Base-by-base conservation (phyloP, 164 flowering plant species). In the Vitis amurensis region DNA sequence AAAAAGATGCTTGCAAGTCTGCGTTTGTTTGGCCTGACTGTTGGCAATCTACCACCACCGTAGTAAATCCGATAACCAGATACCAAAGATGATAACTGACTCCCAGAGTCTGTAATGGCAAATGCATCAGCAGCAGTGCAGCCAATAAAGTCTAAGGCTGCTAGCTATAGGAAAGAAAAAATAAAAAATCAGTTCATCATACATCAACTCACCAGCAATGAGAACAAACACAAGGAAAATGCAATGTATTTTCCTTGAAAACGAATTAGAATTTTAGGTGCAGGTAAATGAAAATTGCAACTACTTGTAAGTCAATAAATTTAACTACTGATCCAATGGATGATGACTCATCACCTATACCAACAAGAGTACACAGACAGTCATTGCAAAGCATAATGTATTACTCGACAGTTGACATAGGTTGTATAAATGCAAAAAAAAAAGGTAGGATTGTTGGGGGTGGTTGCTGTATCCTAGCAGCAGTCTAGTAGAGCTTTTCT, bases 31-130 rank as follows among this genome's bases (percentile, higher is more conserved):
- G 99, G 99, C 31, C 98, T 78, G 61, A 96, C 87, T 13, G 98
- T 90, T 4, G 94, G 87, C 92, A 92, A 82, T 72, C 51, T 82
- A 11, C 97, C 98, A 49, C 83, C 91, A 14, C 98, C 99, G 68
- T 78, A 89, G 69, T 92, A 93, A 63, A 89, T 85, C 48, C 98
- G 85, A 63, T 81, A 93, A 70, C 99, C 99, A 49, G 99, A 86
- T 2, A 96, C 93, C 69, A 96, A 59, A 52, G 99, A 91, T 57
- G 98, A 93, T 60, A 96, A 79, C 69, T 93, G 99, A 74, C 99
- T 93, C 48, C 99, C 99, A 4, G 99, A 88, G 69, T 96, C 99
- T 12, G 98, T 96, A 93, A 96, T 93, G 68, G 97, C 94, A 81
- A 96, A 96, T 51, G 85, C 91, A 80, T 91, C 91, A 1, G 99